Base-by-base conservation (phyloP, 371 early-diverging fungal genomes). In the Rhizopus stolonifer region DNA sequence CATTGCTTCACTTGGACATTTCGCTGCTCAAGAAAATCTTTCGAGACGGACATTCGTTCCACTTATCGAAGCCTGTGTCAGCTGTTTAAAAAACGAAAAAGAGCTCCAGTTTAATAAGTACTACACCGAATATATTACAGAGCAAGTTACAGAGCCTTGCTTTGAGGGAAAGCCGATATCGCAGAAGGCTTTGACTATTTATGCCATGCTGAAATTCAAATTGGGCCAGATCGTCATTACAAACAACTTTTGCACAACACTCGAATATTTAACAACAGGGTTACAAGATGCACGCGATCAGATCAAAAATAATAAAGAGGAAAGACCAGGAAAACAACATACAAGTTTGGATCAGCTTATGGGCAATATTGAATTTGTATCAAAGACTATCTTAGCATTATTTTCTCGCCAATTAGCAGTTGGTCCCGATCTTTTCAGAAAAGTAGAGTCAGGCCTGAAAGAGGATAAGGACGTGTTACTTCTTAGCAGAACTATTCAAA, bases 31-130 rank as follows among this genome's bases (percentile, higher is more conserved):
- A 5, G 78, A 78, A 52, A 70, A 64, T 22, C 46, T 70, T 11
- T 64, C 77, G 21, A 65, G 77, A 40, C 70, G 74, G 9, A 64
- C 58, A 19, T 78, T 78, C 47, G 61, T 80, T 18, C 74, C 79
- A 1, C 31, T 78, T 21, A 49, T 80, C 7, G 69, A 80, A 40
- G 53, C 58, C n/a, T 34, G 50, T 21, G 45, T 52, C 51, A 60
- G 50, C 49, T 61, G 24, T 18, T 32, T 38, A 23, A 39, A 36
- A 18, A 26, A 24, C 3, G 23, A 40, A 7, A 32, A 45, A 8
- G 25, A 56, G 6, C 52, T 21, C 17, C 22, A 52, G 21, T 29
- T 60, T 13, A 52, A 51, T 19, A 23, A 60, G 6, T 67, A 65
- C 49, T 57, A 65, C 42, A 18, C 33, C 54, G 36, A 57, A 51